Percentiles rank a stretch among this genome's conserved stretches.
These are phyloP conservation scores for Sporobolus alterniflorus DNA, from an alignment of 202 grass and related monocot species.

Conservation along the genomic window DNA sequence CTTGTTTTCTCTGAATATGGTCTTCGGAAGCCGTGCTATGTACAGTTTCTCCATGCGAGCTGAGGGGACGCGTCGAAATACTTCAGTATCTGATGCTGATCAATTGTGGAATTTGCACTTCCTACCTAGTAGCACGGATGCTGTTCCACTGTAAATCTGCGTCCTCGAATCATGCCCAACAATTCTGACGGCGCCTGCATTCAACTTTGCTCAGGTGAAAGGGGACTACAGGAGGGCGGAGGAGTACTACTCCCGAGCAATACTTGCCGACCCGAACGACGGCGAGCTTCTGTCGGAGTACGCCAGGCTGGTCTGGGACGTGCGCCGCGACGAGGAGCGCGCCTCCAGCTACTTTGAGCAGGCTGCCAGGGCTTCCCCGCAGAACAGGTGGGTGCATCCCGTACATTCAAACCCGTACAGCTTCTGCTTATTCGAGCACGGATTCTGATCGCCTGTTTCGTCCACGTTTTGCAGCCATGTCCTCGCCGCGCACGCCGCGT, in stretches of 20 bases:
- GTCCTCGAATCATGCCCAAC: not conserved
- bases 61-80: not conserved
- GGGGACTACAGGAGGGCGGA: conserved; percentile 69
- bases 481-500: conserved; percentile 75
- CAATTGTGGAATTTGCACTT: not conserved
- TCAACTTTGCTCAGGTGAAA: conserved; percentile 43
- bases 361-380: conserved; percentile 60
- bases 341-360: conserved; percentile 81
- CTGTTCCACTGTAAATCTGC: not conserved
- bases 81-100: not conserved
- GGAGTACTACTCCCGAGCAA: conserved; percentile 95
- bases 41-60: too few relatives aligned
- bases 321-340: conserved; percentile 82
- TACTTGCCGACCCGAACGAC: conserved; percentile 72
- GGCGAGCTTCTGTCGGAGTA: conserved; percentile 90
- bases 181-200: not conserved
- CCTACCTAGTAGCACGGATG: not conserved
- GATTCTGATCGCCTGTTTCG: not conserved
- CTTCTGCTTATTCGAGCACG: not conserved
- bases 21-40: too few relatives aligned
- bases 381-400: conserved; percentile 77
- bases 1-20: too few relatives aligned
- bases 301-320: conserved; percentile 89
- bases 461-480: conserved; percentile 54
- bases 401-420: too few relatives aligned